Base-by-base conservation (phyloP, 2,329 filamentous ascomycete genomes). In the Aspergillus tanneri region DNA sequence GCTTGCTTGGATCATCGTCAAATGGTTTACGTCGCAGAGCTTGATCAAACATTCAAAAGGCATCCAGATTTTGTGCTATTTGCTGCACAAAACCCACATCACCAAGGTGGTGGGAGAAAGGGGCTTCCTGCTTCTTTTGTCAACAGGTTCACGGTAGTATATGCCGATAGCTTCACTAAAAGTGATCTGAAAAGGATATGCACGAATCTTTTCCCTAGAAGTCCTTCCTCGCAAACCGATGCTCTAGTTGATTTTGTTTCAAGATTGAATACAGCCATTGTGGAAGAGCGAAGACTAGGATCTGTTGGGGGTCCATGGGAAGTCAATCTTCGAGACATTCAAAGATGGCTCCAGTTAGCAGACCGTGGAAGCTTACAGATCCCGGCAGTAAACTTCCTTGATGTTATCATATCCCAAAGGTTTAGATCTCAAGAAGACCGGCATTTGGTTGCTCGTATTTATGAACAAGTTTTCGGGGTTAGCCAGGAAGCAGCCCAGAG, bases 91-190 rank as follows among this genome's bases (percentile, higher is more conserved):
- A 99, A 99, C 65, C 93, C 93, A 7, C 93, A 99, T 70, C 90
- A 96, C 61, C 93, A 99, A 71, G 93, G 93, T 48, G 92, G 93
- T 54, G 93, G 93, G 8, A 83, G 93, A 59, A 99, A 99, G 70
- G 93, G 93, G 30, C 75, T 99, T 27, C 93, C 93, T 1, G 88
- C 87, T 48, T 97, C 93, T 1, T 99, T 99, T 62, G 93, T 99
- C 53, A 97, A 99, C 67, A 87, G 95, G 37, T 99, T 99, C 67
- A 93, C 95, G 28, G 92, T 99, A 14, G 95, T 99, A 0, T 97
- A 97, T 70, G 90, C 93, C 49, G 93, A 99, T 63, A 82, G 90
- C 4, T 93, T 99, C 66, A 86, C 81, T 12, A 78, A 86, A 21
- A 80, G 88, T 24, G 93, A 99, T 73, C 72, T 99, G 50, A 79